A percentile compares a stretch with the other conserved stretches of the same genome.
Conservation (phyloP, 2,329 filamentous ascomycete species). For the Xylaria sp. region DNA sequence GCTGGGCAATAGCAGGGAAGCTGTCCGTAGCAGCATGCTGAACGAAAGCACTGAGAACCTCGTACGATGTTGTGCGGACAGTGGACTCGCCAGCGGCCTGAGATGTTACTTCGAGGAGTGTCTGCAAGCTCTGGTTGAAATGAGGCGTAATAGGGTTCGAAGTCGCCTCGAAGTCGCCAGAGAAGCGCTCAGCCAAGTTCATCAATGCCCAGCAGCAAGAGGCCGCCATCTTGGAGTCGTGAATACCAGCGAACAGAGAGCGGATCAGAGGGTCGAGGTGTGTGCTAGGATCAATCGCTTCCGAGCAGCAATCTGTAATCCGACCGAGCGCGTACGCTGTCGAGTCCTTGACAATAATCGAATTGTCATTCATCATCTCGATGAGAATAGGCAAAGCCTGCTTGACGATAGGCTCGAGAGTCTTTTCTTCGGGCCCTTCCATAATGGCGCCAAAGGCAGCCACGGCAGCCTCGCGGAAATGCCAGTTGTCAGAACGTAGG, state of each 20-base stretch:
- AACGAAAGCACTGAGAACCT: slow-evolving; percentile 92
- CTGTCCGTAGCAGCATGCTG: slow-evolving; percentile 85
- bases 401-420: slow-evolving; percentile 89
- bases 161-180: slow-evolving; percentile 70
- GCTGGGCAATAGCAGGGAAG: slow-evolving; percentile 68
- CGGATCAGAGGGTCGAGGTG: slow-evolving; percentile 82
- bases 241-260: slow-evolving; percentile 82
- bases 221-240: slow-evolving; percentile 91
- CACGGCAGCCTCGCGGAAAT: slow-evolving; percentile 87
- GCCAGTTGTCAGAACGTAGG: slow-evolving; percentile 88
- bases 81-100: slow-evolving; percentile 77
- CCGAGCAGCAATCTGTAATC: slow-evolving; percentile 89
- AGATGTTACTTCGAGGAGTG: slow-evolving; percentile 79
- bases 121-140: slow-evolving; percentile 87
- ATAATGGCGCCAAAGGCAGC: slow-evolving; percentile 98
- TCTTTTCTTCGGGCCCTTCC: slow-evolving; percentile 92
- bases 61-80: slow-evolving; percentile 91
- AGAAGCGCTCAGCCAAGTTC: slow-evolving; percentile 95
- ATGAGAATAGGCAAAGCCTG: slow-evolving; percentile 90
- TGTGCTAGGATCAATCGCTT: slow-evolving; percentile 77
- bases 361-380: slow-evolving; percentile 82
- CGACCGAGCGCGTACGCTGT: slow-evolving; percentile 93
- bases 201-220: slow-evolving; percentile 99
- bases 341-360: slow-evolving; percentile 89
- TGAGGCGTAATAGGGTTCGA: slow-evolving; percentile 83